Conservation (phyloP, 768 basidiomycete genomes). For the Suillus subalutaceus region DNA sequence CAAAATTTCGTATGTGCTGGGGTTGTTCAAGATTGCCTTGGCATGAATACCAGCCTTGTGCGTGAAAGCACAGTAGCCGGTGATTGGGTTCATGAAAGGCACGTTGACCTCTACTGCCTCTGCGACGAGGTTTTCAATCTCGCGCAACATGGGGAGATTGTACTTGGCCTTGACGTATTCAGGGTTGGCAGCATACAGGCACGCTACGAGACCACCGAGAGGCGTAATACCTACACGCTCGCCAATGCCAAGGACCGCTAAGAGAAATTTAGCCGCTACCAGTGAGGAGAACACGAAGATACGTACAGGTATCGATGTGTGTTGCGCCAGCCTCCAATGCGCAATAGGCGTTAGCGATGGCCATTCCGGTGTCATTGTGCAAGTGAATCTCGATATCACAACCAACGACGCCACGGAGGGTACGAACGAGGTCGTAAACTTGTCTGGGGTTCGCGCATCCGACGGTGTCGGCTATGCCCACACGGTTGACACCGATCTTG, state of each 20-base stretch:
- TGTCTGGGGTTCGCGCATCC: conserved; percentile 99
- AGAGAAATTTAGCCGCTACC: conserved; percentile 9
- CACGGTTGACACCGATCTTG: conserved; percentile 98
- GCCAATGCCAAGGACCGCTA: conserved; percentile 95
- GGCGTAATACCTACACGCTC: conserved; percentile 99
- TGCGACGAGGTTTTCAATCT: conserved; percentile 98
- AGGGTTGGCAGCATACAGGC: conserved; percentile 95
- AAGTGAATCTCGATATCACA: conserved; percentile 99
- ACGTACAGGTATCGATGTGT: conserved; percentile 94
- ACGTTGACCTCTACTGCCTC: conserved; percentile 98
- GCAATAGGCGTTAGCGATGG: conserved; percentile 97
- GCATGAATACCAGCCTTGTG: conserved; percentile 99
- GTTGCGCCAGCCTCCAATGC: conserved; percentile 99
- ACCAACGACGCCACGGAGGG: conserved; percentile 91
- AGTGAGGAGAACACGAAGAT: neutral
- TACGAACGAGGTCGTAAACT: conserved; percentile 97
- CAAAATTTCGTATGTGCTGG: conserved; percentile 97
- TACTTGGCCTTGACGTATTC: conserved; percentile 99
- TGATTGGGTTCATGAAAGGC: conserved; percentile 96
- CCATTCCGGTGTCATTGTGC: conserved; percentile 99
- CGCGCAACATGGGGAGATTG: conserved; percentile 95
- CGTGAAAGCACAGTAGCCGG: conserved; percentile 98
- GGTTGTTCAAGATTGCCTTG: conserved; percentile 99
- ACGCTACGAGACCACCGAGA: conserved; percentile 94
- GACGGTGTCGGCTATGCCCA: conserved; percentile 98